phyloP scores from a whole-genome alignment of 768 basidiomycete genomes.

The Suillus subalutaceus region DNA sequence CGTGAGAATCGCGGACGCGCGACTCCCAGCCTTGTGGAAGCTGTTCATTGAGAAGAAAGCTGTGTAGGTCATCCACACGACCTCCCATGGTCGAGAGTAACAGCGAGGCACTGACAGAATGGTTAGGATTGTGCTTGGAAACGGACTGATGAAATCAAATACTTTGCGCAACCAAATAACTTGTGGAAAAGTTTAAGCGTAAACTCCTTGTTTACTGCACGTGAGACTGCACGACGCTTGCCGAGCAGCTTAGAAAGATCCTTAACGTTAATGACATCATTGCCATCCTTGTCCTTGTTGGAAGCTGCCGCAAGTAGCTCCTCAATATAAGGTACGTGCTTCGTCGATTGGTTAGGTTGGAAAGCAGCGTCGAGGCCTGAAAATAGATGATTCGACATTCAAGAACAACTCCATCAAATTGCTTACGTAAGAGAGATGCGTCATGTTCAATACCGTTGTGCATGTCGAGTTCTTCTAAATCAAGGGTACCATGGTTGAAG shows the following conservation, averaged over 20 bases:
- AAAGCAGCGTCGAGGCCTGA: not conserved
- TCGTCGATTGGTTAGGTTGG: not conserved
- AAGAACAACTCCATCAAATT: not conserved
- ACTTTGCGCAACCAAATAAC: slow-evolving; percentile 1
- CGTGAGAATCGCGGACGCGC: not conserved
- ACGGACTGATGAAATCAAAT: not conserved
- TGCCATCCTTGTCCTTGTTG: not conserved
- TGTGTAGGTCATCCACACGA: not conserved
- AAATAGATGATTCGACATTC: not conserved
- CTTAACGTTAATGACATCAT: not conserved
- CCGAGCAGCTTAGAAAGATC: not conserved
- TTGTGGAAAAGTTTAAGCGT: not conserved
- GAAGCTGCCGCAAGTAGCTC: not conserved
- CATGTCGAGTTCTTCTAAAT: not conserved
- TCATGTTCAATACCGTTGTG: slow-evolving; percentile 1
- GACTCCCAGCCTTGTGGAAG: slow-evolving; percentile 1
- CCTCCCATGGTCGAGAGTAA: not conserved
- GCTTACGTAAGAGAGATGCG: not conserved
- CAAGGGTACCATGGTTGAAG: not conserved
- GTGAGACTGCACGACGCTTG: slow-evolving; percentile 1
- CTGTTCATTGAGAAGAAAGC: not conserved
- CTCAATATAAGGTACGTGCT: slow-evolving; percentile 1
- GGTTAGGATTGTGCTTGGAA: not conserved
- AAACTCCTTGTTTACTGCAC: not conserved
- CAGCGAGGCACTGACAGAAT: not conserved